Base-by-base conservation (phyloP, 768 basidiomycete genomes). In the Rhizopogon vinicolor region DNA sequence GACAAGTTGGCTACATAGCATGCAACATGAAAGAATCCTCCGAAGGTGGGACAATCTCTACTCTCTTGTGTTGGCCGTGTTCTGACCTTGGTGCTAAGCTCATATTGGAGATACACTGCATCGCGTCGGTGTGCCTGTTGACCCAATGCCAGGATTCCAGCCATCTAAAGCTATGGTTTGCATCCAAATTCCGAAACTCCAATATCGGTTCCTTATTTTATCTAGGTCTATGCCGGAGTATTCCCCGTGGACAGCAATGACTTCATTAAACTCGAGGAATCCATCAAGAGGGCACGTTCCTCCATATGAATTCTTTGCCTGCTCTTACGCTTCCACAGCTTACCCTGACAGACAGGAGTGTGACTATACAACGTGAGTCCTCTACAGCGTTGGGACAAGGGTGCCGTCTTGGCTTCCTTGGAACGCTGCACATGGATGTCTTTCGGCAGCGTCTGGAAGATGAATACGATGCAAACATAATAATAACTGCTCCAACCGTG, bases 11-110 rank as follows among this genome's bases (percentile, higher is more conserved):
- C 14, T 94, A 84, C 64, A 80, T 92, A 54, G 89, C 93, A 1
- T 98, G 96, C 70, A 96, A 94, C 66, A 98, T 99, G 96, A 99
- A 98, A 69, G 89, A 97, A 62, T 90, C 91, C 9, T 84, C 89
- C 13, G 93, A 98, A 77, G 94, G 94, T 93, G 54, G 42, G 65
- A 50, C 37, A 13, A 37, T 12, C 13, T 29, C 35, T 9, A 7
- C 0, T 5, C 1, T 25, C 22, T 22, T 6, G 1, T 25, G 9
- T 37, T 16, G 7, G 14, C 41, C 10, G 31, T 12, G 12, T 42
- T 58, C 33, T 65, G 13, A 29, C 45, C 8, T 52, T 45, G 44
- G 45, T 49, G 6, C 22, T 49, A 63, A 97, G 94, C 95, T 22
- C 87, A 89, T 65, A 87, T 98, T 58, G 97, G 97, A 42, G 97